Percentiles rank a stretch among this genome's conserved stretches.
Evolutionary conservation across 2,329 filamentous ascomycete species (phyloP).

Genomic region (Rhynchosporium graminicola): DNA sequence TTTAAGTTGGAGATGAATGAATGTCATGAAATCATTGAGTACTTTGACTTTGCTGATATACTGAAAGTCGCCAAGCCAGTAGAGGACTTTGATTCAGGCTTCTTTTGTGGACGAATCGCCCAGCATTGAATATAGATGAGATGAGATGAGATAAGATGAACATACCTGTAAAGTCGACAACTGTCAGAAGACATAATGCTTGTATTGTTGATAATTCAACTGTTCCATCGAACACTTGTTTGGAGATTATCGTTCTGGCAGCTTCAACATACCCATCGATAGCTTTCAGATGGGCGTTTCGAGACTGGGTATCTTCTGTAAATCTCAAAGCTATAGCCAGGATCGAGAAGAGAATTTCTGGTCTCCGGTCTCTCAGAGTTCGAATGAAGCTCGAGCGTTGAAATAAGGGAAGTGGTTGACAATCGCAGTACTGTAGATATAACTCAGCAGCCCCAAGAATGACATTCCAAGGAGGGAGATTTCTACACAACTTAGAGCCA

Average conservation of each 20-base stretch:
- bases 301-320: slow-evolving; percentile 36
- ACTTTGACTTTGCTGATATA: no score
- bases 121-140: no score
- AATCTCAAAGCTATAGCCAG: slow-evolving; percentile 49
- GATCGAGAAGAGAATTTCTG: slow-evolving; percentile 41
- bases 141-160: background rate
- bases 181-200: slow-evolving; percentile 43
- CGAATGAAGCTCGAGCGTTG: slow-evolving; percentile 44
- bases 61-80: no score
- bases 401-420: slow-evolving; percentile 52
- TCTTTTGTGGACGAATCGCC: no score
- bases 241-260: slow-evolving; percentile 40
- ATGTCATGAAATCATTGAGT: no score
- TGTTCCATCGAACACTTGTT: slow-evolving; percentile 41
- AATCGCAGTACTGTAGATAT: slow-evolving; percentile 51
- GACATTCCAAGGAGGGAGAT: slow-evolving; percentile 44
- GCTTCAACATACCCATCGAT: slow-evolving; percentile 43
- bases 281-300: slow-evolving; percentile 31
- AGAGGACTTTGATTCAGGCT: no score
- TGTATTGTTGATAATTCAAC: slow-evolving; percentile 45
- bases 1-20: no score
- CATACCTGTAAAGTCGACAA: slow-evolving; percentile 44
- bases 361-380: slow-evolving; percentile 43
- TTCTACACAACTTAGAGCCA: slow-evolving; percentile 21
- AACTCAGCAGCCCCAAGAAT: slow-evolving; percentile 44